Evolutionary conservation across 2,329 filamentous ascomycete genomes (phyloP).

Genomic region (Monosporascus sp.): DNA sequence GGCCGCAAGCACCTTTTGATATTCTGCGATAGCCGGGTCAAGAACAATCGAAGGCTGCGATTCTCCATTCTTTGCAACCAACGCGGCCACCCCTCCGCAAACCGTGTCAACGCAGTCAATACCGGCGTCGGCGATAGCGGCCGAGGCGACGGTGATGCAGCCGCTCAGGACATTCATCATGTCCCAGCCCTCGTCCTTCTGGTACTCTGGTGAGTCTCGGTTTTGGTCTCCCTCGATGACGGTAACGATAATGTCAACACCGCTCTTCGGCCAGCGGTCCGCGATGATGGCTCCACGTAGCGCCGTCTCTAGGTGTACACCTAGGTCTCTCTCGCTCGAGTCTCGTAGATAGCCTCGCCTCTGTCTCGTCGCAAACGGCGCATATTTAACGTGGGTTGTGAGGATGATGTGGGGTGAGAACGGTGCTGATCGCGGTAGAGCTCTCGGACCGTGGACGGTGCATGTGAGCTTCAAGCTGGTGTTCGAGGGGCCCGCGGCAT

Average conservation of each 20-base stretch:
- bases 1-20: constrained; percentile 69
- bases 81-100: constrained; percentile 79
- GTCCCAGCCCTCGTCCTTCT: constrained; percentile 67
- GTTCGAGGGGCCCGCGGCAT: constrained; percentile 37
- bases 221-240: constrained; percentile 92
- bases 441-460: constrained; percentile 87
- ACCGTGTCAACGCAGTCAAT: constrained; percentile 94
- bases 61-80: constrained; percentile 47
- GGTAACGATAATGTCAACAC: constrained; percentile 89
- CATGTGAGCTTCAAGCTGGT: constrained; percentile 86
- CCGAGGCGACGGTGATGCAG: constrained; percentile 89
- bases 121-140: constrained; percentile 87
- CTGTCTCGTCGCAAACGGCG: constrained; percentile 82
- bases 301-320: constrained; percentile 85
- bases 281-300: constrained; percentile 85
- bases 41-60: constrained; percentile 52
- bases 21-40: constrained; percentile 79
- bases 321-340: constrained; percentile 79
- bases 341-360: constrained; percentile 84
- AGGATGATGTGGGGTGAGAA: constrained; percentile 92
- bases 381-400: constrained; percentile 92
- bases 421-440: constrained; percentile 80
- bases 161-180: constrained; percentile 88
- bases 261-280: constrained; percentile 97
- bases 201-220: constrained; percentile 41